Evolutionary conservation across 768 basidiomycete species (phyloP).

Genomic region (Melanogaster broomeanus): DNA sequence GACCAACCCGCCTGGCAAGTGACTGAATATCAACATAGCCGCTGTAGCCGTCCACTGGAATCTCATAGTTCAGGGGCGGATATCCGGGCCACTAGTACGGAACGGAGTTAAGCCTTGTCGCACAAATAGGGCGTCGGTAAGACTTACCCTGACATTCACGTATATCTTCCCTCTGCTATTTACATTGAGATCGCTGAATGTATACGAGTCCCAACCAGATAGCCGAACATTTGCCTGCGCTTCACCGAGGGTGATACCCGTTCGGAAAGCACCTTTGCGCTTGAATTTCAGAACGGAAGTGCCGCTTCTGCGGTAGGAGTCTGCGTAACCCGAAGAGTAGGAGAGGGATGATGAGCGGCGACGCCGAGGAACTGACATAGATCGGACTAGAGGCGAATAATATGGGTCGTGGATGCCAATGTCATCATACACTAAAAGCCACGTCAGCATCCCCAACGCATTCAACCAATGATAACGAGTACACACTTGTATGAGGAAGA

Average conservation of each 20-base stretch:
- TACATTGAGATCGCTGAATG: conserved; percentile 64
- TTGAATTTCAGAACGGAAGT: conserved; percentile 68
- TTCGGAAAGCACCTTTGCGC: conserved; percentile 64
- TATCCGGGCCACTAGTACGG: conserved; percentile 73
- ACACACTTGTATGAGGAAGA: conserved; percentile 44
- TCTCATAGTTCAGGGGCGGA: conserved; percentile 69
- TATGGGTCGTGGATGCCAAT: conserved; percentile 49
- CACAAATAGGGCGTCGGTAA: background rate
- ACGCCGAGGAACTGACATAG: conserved; percentile 22
- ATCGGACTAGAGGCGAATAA: conserved; percentile 26
- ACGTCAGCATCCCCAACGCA: conserved; percentile 1
- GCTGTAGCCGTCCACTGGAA: conserved; percentile 68
- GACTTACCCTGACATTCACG: conserved; percentile 60
- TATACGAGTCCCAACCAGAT: conserved; percentile 63
- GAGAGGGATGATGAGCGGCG: conserved; percentile 44
- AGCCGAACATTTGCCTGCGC: conserved; percentile 65
- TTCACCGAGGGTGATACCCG: conserved; percentile 67
- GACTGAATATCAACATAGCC: conserved; percentile 67
- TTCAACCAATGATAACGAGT: background rate
- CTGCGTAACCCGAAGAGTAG: conserved; percentile 37
- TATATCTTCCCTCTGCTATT: conserved; percentile 59
- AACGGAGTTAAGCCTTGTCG: conserved; percentile 1
- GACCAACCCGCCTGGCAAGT: conserved; percentile 65
- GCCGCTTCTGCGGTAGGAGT: conserved; percentile 50
- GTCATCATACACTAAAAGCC: conserved; percentile 54